Evolutionary conservation across 73 alveolate genomes (phyloP).

Genomic region (Paramecium sonneborni): DNA sequence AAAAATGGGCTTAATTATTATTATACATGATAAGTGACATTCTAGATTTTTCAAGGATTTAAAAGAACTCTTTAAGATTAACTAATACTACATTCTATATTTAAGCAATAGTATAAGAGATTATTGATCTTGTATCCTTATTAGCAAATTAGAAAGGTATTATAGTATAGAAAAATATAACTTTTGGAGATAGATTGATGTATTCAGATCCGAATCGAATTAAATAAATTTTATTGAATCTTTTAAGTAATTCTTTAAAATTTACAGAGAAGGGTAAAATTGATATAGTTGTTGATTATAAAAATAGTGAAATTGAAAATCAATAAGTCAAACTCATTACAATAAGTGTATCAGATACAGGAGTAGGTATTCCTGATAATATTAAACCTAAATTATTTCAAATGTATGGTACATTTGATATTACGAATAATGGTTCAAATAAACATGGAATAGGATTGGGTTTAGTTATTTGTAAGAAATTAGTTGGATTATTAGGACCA

Average conservation of each 20-base stretch:
- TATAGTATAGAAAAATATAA: neutral
- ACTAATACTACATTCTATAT: neutral
- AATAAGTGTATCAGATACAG: conserved; percentile 62
- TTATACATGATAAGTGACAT: conserved; percentile 63
- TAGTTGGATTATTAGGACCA: conserved; percentile 60
- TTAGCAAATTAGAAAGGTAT: conserved; percentile 27
- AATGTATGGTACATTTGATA: conserved; percentile 62
- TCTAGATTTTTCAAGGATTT: conserved; percentile 48
- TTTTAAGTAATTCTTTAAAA: conserved; percentile 56
- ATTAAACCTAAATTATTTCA: conserved; percentile 53
- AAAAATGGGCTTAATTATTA: conserved; percentile 36
- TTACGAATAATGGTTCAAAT: conserved; percentile 22
- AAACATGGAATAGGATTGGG: conserved; percentile 68
- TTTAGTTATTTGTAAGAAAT: conserved; percentile 58
- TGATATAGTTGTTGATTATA: conserved; percentile 18
- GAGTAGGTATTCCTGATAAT: conserved; percentile 57
- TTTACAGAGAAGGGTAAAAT: conserved; percentile 59
- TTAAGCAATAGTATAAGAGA: neutral
- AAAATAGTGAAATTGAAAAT: neutral
- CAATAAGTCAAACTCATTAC: neutral
- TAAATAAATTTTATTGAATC: conserved; percentile 53
- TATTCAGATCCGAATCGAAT: conserved; percentile 60
- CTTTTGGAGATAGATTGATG: conserved; percentile 17
- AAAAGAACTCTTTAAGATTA: neutral
- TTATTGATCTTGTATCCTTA: neutral